Percentiles rank a stretch among this genome's conserved stretches.
phyloP scores from a whole-genome alignment of 2,329 filamentous ascomycete species.

The Colletotrichum melonis region DNA sequence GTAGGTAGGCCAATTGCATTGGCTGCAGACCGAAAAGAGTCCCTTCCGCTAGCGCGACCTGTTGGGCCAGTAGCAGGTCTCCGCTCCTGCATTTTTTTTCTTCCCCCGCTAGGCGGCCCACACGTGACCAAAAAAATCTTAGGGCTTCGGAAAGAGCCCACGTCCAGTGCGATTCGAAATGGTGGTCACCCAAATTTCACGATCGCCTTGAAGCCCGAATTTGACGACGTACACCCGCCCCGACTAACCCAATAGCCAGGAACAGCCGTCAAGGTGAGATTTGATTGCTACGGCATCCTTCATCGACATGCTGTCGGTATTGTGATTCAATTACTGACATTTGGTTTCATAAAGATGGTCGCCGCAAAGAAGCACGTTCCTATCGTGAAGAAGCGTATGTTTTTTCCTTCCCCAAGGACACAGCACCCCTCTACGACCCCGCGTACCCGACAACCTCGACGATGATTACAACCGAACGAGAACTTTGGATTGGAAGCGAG shows the following conservation, averaged over 20 bases:
- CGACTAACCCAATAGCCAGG: slow-evolving; percentile 48
- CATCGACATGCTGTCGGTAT: slow-evolving; percentile 15
- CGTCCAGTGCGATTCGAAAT: background rate
- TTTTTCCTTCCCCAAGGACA: slow-evolving; percentile 39
- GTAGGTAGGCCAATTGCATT: background rate
- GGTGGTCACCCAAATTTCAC: background rate
- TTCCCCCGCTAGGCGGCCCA: background rate
- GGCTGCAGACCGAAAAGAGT: background rate
- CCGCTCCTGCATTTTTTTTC: background rate
- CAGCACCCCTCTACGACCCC: slow-evolving; percentile 28
- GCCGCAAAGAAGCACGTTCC: slow-evolving; percentile 99
- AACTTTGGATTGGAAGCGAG: slow-evolving; percentile 22
- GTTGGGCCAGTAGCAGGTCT: background rate
- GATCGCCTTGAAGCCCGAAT: slow-evolving; percentile 10
- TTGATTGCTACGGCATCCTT: slow-evolving; percentile 28
- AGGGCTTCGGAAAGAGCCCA: background rate
- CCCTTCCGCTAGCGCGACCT: background rate
- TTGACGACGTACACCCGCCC: slow-evolving; percentile 18
- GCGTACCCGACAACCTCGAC: slow-evolving; percentile 19
- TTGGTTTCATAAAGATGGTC: slow-evolving; percentile 79
- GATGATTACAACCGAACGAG: slow-evolving; percentile 5
- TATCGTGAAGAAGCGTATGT: slow-evolving; percentile 99
- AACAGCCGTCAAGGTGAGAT: slow-evolving; percentile 55
- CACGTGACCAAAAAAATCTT: slow-evolving; percentile 22
- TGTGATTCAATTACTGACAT: slow-evolving; percentile 43